These are phyloP conservation scores for Tribonema minus DNA, from an alignment of 108 stramenopile genomes.

Conservation along the genomic window DNA sequence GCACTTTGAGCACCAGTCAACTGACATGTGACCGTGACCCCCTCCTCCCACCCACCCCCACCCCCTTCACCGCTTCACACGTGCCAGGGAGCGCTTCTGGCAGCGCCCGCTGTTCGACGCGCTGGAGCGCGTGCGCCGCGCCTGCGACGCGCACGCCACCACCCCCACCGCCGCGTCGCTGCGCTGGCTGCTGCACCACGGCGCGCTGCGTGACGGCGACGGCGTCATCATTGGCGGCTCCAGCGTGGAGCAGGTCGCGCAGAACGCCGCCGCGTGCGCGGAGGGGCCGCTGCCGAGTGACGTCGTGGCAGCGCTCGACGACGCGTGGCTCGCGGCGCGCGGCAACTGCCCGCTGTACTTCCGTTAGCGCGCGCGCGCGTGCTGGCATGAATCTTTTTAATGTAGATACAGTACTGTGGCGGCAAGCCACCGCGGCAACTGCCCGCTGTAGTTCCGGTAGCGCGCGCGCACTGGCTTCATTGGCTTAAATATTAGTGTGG, in stretches of 20 bases:
- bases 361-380: conserved; percentile 6
- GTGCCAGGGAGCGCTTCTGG: conserved; percentile 41
- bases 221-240: conserved; percentile 20
- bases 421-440: neutral
- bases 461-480: too few relatives aligned
- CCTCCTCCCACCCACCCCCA: too few relatives aligned
- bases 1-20: too few relatives aligned
- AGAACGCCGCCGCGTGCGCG: conserved; percentile 19
- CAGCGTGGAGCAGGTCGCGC: conserved; percentile 5
- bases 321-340: neutral
- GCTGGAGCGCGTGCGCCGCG: neutral
- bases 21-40: too few relatives aligned
- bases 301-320: conserved; percentile 6
- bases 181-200: conserved; percentile 80
- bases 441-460: conserved; percentile 16
- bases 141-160: conserved; percentile 17
- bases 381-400: too few relatives aligned
- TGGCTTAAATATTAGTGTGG: too few relatives aligned
- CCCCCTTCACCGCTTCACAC: too few relatives aligned
- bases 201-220: conserved; percentile 53
- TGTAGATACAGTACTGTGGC: too few relatives aligned
- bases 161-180: conserved; percentile 62
- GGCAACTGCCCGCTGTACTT: neutral
- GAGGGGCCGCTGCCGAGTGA: neutral
- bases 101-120: conserved; percentile 17